Conservation (phyloP, 2,329 filamentous ascomycete genomes). For the Colletotrichum gloeosporioides region DNA sequence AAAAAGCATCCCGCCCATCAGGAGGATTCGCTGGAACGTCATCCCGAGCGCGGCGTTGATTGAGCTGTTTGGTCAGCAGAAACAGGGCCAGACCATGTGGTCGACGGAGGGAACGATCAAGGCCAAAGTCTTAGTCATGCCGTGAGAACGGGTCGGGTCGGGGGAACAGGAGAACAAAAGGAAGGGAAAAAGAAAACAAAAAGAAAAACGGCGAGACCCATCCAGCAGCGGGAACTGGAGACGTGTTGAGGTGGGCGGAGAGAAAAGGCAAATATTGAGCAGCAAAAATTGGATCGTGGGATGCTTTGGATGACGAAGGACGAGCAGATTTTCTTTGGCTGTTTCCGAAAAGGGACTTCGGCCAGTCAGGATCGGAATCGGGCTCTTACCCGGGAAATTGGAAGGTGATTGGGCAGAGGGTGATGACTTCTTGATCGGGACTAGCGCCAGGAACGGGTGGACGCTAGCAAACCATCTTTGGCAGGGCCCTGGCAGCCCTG, state of each 20-base stretch:
- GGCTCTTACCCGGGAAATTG: constrained; percentile 13
- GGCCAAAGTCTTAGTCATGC: background rate
- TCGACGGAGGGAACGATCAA: background rate
- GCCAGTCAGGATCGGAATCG: constrained; percentile 11
- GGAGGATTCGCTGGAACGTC: background rate
- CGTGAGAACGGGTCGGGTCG: background rate
- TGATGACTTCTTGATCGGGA: background rate
- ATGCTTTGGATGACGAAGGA: background rate
- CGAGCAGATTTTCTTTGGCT: constrained; percentile 6
- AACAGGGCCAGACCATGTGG: background rate
- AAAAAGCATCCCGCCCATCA: background rate
- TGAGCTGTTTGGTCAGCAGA: background rate
- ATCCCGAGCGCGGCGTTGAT: background rate
- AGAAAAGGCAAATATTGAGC: background rate
- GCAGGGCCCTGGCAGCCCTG: background rate
- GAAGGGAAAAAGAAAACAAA: background rate
- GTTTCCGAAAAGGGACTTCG: background rate
- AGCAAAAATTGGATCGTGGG: background rate
- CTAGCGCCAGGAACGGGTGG: constrained; percentile 15
- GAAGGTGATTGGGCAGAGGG: constrained; percentile 15
- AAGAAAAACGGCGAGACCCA: background rate
- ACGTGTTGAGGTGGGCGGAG: background rate
- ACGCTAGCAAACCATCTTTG: constrained; percentile 12
- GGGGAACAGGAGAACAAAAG: background rate
- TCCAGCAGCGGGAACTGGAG: background rate